These are phyloP conservation scores for Solanum megistacrolobum DNA, from an alignment of 257 asterid species.

Conservation along the genomic window DNA sequence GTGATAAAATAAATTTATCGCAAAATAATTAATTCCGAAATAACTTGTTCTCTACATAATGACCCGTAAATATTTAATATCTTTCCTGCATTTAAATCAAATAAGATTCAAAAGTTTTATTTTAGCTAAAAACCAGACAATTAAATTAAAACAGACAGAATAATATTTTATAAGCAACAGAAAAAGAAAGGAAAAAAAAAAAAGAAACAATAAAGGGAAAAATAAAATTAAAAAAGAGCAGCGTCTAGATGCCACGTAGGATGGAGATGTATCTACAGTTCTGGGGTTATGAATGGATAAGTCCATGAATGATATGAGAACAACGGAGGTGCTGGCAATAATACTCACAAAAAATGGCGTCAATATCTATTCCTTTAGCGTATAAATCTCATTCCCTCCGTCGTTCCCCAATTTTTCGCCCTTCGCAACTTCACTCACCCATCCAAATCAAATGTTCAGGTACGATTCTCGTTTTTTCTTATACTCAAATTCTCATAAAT, in stretches of 20 bases:
- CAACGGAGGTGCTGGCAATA: background rate
- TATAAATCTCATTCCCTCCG: slow-evolving; percentile 26
- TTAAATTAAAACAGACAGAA: too few relatives aligned
- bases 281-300: slow-evolving; percentile 8
- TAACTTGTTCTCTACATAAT: too few relatives aligned
- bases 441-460: slow-evolving; percentile 47
- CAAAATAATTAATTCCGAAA: too few relatives aligned
- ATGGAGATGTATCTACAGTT: background rate
- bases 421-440: slow-evolving; percentile 14
- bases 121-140: too few relatives aligned
- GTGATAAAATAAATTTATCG: too few relatives aligned
- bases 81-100: too few relatives aligned
- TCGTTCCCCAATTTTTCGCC: slow-evolving; percentile 12
- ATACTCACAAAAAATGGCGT: slow-evolving; percentile 21
- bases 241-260: slow-evolving; percentile 13
- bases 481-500: background rate
- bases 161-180: too few relatives aligned
- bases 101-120: too few relatives aligned
- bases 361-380: slow-evolving; percentile 35
- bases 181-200: too few relatives aligned
- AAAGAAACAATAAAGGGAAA: background rate
- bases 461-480: slow-evolving; percentile 6
- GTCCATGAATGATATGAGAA: background rate
- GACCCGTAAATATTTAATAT: too few relatives aligned
- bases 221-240: background rate